Percentiles rank a stretch among this genome's conserved stretches.
Evolutionary conservation across 2,329 filamentous ascomycete genomes (phyloP).

Genomic region (Colletotrichum eleusines): DNA sequence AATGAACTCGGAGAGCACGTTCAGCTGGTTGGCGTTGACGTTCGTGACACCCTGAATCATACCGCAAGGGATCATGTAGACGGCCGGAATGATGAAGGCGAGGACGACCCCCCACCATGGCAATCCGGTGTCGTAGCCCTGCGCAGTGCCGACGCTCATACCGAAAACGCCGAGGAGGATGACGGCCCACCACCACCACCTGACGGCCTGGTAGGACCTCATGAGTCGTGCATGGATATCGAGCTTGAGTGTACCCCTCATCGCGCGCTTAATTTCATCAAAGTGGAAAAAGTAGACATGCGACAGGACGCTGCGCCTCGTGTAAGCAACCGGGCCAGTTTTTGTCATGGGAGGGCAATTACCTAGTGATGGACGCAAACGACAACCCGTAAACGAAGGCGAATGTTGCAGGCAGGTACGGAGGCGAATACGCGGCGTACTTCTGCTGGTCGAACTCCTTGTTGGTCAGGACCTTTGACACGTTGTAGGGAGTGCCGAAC

Average conservation of each 20-base stretch:
- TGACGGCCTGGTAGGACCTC: conserved; percentile 68
- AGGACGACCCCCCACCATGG: conserved; percentile 68
- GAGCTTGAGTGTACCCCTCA: conserved; percentile 34
- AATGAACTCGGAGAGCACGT: conserved; percentile 35
- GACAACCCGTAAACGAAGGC: conserved; percentile 67
- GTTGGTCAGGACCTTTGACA: conserved; percentile 56
- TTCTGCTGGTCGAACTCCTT: conserved; percentile 59
- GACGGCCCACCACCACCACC: conserved; percentile 67
- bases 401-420: conserved; percentile 63
- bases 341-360: background rate
- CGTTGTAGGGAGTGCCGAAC: conserved; percentile 60
- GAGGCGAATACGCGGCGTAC: conserved; percentile 64
- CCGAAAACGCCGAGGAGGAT: conserved; percentile 59
- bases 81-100: conserved; percentile 57
- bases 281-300: conserved; percentile 57
- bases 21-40: conserved; percentile 57
- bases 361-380: conserved; percentile 74
- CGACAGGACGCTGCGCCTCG: conserved; percentile 53
- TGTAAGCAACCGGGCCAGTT: conserved; percentile 50
- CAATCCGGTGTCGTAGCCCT: conserved; percentile 66
- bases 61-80: conserved; percentile 63
- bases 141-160: conserved; percentile 50
- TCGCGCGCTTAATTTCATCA: conserved; percentile 52
- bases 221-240: conserved; percentile 65
- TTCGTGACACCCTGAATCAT: conserved; percentile 59